Percentiles rank a stretch among this genome's conserved stretches.
phyloP scores from a whole-genome alignment of 1,284 basidiomycete species.

The Microbotryum silenes-acaulis region DNA sequence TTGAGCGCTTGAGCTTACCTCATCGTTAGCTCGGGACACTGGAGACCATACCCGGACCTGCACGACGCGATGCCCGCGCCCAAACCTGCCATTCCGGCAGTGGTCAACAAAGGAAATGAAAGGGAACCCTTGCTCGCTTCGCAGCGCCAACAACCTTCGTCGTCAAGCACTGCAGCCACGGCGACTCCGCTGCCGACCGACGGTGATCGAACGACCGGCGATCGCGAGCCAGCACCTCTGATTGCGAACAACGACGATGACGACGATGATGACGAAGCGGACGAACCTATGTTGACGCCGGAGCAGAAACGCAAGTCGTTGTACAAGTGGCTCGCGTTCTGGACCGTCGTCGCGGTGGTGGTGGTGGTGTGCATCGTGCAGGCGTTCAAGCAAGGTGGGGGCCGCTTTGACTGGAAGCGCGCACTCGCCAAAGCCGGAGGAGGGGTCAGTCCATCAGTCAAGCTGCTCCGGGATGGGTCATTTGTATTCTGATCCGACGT shows the following conservation, averaged over 20 bases:
- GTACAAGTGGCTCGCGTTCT: conserved; percentile 24
- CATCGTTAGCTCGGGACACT: too few relatives aligned
- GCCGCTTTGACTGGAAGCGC: conserved; percentile 63
- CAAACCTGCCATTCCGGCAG: too few relatives aligned
- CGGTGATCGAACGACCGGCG: too few relatives aligned
- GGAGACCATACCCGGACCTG: too few relatives aligned
- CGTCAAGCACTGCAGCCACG: background rate
- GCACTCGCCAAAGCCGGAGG: conserved; percentile 72
- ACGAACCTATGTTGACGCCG: background rate
- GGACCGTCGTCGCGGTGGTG: conserved; percentile 15
- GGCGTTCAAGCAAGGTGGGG: conserved; percentile 23
- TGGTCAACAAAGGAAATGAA: too few relatives aligned
- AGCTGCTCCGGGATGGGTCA: background rate
- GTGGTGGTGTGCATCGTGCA: conserved; percentile 25
- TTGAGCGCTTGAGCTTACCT: too few relatives aligned
- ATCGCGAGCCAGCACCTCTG: background rate
- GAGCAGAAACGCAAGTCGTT: too few relatives aligned
- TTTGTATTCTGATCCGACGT: background rate
- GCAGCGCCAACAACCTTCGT: background rate
- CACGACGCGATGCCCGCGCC: too few relatives aligned
- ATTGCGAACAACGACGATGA: background rate
- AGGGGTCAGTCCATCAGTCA: conserved; percentile 52
- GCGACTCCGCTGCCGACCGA: too few relatives aligned
- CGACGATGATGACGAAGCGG: background rate
- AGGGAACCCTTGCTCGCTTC: background rate